Percentiles rank a stretch among this genome's conserved stretches.
Evolutionary conservation across 306 rosid species (phyloP).

Genomic region (Rosa multiflora): DNA sequence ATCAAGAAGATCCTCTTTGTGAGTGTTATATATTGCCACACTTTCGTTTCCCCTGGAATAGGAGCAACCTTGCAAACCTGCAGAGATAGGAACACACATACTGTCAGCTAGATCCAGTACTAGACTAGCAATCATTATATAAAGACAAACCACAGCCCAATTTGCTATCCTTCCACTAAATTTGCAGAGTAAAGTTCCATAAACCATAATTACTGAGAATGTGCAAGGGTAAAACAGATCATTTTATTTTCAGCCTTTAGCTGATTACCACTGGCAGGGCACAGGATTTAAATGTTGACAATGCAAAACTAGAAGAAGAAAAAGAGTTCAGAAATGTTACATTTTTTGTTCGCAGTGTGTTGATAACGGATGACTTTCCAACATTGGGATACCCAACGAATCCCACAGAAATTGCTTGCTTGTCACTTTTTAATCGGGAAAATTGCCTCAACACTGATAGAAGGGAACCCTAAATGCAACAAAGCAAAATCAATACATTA

Average conservation of each 20-base stretch:
- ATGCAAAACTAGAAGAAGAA: constrained; percentile 6
- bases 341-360: constrained; percentile 83
- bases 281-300: background rate
- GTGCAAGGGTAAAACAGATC: background rate
- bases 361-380: constrained; percentile 93
- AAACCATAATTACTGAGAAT: background rate
- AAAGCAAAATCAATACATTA: constrained; percentile 3
- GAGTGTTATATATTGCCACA: constrained; percentile 94
- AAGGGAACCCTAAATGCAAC: constrained; percentile 70
- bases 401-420: constrained; percentile 97
- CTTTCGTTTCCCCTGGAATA: constrained; percentile 96
- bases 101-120: constrained; percentile 14
- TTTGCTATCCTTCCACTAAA: background rate
- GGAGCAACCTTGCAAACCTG: constrained; percentile 99
- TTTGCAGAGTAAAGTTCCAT: background rate
- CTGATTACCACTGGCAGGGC: background rate
- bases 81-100: constrained; percentile 16
- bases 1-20: constrained; percentile 93
- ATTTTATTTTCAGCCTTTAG: background rate
- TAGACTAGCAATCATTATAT: background rate
- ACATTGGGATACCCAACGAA: constrained; percentile 97
- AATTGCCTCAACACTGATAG: constrained; percentile 91
- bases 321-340: constrained; percentile 41
- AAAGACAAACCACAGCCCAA: background rate
- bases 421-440: constrained; percentile 83